Evolutionary conservation across 1,284 basidiomycete species (phyloP).

Genomic region (Pseudozyma sp.): DNA sequence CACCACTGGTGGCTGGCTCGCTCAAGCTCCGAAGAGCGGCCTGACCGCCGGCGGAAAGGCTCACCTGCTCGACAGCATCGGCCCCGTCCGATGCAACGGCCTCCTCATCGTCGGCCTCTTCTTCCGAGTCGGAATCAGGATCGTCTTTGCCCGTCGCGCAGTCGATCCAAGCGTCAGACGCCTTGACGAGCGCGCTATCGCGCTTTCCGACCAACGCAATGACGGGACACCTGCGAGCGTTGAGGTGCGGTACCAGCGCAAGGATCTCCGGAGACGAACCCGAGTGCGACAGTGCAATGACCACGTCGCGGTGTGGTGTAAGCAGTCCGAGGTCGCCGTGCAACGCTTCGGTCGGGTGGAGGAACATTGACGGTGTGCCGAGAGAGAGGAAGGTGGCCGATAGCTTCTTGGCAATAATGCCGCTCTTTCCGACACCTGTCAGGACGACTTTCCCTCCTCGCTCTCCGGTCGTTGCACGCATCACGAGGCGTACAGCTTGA

Average conservation of each 20-base stretch:
- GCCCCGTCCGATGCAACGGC: constrained; percentile 1
- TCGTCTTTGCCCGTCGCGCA: constrained; percentile 64
- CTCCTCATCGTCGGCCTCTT: constrained; percentile 15
- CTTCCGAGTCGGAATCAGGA: constrained; percentile 51
- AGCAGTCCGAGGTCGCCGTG: constrained; percentile 70
- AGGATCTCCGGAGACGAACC: constrained; percentile 69
- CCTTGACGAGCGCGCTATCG: constrained; percentile 64
- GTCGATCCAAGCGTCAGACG: constrained; percentile 67
- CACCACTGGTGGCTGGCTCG: background rate
- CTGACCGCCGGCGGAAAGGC: constrained; percentile 2
- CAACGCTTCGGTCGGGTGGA: constrained; percentile 69
- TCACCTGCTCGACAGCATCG: background rate
- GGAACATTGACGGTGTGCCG: constrained; percentile 68
- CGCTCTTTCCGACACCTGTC: constrained; percentile 70
- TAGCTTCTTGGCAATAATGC: constrained; percentile 64
- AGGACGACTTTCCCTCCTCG: constrained; percentile 69
- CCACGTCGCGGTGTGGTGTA: constrained; percentile 66
- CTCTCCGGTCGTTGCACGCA: constrained; percentile 45
- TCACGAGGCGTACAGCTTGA: constrained; percentile 50
- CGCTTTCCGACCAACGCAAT: constrained; percentile 67
- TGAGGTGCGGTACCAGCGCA: constrained; percentile 66
- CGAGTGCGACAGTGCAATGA: constrained; percentile 69
- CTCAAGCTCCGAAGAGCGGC: constrained; percentile 4
- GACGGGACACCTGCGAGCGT: constrained; percentile 62
- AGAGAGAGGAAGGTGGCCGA: constrained; percentile 60